These are phyloP conservation scores for Coemansia sp. DNA, from an alignment of 192 early-diverging fungal species.

Conservation along the genomic window DNA sequence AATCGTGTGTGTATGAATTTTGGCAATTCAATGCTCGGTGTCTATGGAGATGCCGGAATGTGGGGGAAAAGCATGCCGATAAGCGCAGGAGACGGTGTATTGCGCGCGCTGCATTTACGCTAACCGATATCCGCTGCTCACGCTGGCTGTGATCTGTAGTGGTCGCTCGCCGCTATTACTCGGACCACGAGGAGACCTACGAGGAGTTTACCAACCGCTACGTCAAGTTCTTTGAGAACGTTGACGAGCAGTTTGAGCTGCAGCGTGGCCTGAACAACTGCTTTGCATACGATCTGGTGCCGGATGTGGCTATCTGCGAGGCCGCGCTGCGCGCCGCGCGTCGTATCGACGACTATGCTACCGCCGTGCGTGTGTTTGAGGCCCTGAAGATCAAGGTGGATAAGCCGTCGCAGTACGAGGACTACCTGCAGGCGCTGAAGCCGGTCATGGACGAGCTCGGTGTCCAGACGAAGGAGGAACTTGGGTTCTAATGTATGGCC, in stretches of 20 bases:
- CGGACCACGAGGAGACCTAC: constrained; percentile 70
- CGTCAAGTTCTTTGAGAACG: constrained; percentile 77
- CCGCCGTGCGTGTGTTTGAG: constrained; percentile 91
- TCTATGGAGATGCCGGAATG: no score
- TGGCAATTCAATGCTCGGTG: no score
- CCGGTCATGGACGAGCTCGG: constrained; percentile 87
- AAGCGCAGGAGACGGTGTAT: background rate
- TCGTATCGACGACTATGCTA: constrained; percentile 91
- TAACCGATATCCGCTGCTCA: background rate
- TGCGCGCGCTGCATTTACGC: no score
- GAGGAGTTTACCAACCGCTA: constrained; percentile 76
- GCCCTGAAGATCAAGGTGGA: constrained; percentile 87
- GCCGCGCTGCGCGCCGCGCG: constrained; percentile 87
- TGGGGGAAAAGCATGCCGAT: background rate
- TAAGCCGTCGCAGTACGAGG: constrained; percentile 79
- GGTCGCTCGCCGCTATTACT: constrained; percentile 60
- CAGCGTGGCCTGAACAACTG: constrained; percentile 97
- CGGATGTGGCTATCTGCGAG: constrained; percentile 80
- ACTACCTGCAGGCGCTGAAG: constrained; percentile 84
- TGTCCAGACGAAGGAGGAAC: constrained; percentile 80
- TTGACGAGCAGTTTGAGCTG: constrained; percentile 94
- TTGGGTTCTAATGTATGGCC: constrained; percentile 65
- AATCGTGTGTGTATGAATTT: no score
- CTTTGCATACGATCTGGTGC: constrained; percentile 94
- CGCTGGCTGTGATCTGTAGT: constrained; percentile 12